phyloP scores from a whole-genome alignment of 2,329 filamentous ascomycete genomes.

The Colletotrichum euphorbiae region DNA sequence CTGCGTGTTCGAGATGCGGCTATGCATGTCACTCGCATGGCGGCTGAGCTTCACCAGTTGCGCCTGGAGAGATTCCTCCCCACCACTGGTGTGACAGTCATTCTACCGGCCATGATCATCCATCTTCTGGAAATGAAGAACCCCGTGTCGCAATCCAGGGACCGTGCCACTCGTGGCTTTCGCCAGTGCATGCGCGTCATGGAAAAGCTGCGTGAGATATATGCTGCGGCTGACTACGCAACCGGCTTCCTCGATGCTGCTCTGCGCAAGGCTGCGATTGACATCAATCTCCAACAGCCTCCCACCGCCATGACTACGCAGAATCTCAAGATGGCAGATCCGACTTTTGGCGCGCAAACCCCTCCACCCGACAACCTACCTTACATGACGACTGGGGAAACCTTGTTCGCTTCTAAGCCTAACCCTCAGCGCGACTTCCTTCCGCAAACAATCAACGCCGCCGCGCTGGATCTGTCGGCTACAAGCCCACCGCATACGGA shows the following conservation, averaged over 20 bases:
- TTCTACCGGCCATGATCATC: slow-evolving; percentile 93
- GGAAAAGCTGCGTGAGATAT: slow-evolving; percentile 87
- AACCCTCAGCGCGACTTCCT: slow-evolving; percentile 42
- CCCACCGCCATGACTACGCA: slow-evolving; percentile 52
- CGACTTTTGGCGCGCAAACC: slow-evolving; percentile 57
- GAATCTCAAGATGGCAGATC: slow-evolving; percentile 44
- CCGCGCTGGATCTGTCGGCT: slow-evolving; percentile 50
- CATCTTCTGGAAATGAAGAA: slow-evolving; percentile 94
- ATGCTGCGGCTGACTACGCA: slow-evolving; percentile 95
- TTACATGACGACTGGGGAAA: slow-evolving; percentile 56
- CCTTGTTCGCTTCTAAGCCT: slow-evolving; percentile 46
- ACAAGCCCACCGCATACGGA: slow-evolving; percentile 60
- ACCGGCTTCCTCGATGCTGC: slow-evolving; percentile 94
- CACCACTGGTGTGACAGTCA: slow-evolving; percentile 89
- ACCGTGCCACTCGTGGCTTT: slow-evolving; percentile 82
- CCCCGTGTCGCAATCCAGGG: slow-evolving; percentile 76
- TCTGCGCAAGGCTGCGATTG: slow-evolving; percentile 86
- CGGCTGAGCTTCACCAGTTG: slow-evolving; percentile 77
- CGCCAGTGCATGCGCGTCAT: slow-evolving; percentile 94
- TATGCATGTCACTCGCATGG: slow-evolving; percentile 86
- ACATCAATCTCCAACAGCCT: slow-evolving; percentile 59
- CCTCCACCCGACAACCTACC: slow-evolving; percentile 65
- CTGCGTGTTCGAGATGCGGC: slow-evolving; percentile 86
- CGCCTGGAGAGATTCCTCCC: slow-evolving; percentile 84
- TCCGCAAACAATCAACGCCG: slow-evolving; percentile 53